phyloP scores from a whole-genome alignment of 495 filamentous ascomycete genomes.

The Aspergillus baeticus region DNA sequence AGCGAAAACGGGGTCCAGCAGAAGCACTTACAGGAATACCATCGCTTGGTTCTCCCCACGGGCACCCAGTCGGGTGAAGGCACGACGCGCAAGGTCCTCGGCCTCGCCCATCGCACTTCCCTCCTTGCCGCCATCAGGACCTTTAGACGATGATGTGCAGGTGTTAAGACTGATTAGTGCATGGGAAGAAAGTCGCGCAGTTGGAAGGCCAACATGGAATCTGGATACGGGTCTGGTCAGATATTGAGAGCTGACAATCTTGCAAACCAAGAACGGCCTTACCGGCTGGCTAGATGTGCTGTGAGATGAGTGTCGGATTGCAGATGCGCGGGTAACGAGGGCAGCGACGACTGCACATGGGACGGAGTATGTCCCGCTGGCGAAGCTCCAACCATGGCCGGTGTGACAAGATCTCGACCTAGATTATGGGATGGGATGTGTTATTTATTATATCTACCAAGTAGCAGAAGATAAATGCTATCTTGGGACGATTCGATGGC shows the following conservation, averaged over 20 bases:
- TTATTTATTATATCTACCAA: background rate
- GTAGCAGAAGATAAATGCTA: background rate
- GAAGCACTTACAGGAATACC: constrained; percentile 74
- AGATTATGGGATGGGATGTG: background rate
- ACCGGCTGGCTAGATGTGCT: constrained; percentile 89
- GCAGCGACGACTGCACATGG: constrained; percentile 87
- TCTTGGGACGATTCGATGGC: background rate
- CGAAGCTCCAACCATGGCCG: constrained; percentile 38
- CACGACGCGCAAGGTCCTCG: constrained; percentile 82
- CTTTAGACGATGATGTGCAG: constrained; percentile 81
- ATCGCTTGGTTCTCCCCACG: constrained; percentile 90
- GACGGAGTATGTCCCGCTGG: constrained; percentile 45
- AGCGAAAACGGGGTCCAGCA: background rate
- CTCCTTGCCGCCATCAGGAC: constrained; percentile 82
- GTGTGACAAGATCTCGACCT: constrained; percentile 20
- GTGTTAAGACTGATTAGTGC: constrained; percentile 90
- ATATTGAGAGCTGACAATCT: background rate
- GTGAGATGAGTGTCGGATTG: constrained; percentile 97
- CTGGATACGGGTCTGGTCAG: constrained; percentile 29
- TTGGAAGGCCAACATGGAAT: constrained; percentile 87
- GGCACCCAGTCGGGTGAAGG: constrained; percentile 80
- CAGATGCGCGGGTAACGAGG: constrained; percentile 82
- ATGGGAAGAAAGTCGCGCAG: constrained; percentile 83
- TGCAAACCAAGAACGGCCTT: constrained; percentile 3
- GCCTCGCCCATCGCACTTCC: constrained; percentile 84